A percentile compares a stretch with the other conserved stretches of the same genome.
phyloP scores from a whole-genome alignment of 768 basidiomycete genomes.

The Trametes cingulata region DNA sequence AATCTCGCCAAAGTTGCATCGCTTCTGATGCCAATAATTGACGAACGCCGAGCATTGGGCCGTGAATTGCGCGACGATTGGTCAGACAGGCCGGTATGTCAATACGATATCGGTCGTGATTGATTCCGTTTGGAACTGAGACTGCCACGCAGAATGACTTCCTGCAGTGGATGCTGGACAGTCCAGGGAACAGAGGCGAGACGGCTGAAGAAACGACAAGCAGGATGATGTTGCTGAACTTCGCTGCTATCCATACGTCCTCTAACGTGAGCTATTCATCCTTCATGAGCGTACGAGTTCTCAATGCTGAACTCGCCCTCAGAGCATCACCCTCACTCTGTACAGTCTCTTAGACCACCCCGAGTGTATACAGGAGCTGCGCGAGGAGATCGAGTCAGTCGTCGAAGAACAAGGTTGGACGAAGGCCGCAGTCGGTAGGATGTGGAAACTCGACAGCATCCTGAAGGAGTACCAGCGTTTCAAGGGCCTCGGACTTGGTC shows the following conservation, averaged over 20 bases:
- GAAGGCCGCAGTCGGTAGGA: slow-evolving; percentile 31
- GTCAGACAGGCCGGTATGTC: slow-evolving; percentile 19
- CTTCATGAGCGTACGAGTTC: background rate
- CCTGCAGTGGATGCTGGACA: slow-evolving; percentile 47
- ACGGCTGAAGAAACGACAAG: slow-evolving; percentile 33
- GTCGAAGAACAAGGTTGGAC: slow-evolving; percentile 27
- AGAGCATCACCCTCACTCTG: slow-evolving; percentile 30
- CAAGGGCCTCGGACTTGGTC: slow-evolving; percentile 28
- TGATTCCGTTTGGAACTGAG: too few species aligned
- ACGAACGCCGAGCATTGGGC: slow-evolving; percentile 14
- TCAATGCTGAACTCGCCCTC: background rate
- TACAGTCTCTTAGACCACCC: slow-evolving; percentile 32
- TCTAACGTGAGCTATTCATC: slow-evolving; percentile 25
- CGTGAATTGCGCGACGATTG: slow-evolving; percentile 16
- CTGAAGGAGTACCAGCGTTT: slow-evolving; percentile 33
- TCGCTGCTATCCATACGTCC: slow-evolving; percentile 38
- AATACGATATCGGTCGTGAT: too few species aligned
- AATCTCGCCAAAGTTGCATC: background rate
- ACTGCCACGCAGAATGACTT: slow-evolving; percentile 41
- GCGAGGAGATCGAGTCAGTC: slow-evolving; percentile 33
- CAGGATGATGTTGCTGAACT: slow-evolving; percentile 32
- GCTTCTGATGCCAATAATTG: slow-evolving; percentile 15
- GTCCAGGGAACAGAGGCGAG: slow-evolving; percentile 27
- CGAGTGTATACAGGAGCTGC: slow-evolving; percentile 30
- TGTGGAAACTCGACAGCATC: slow-evolving; percentile 40